Conservation (phyloP, 805 yeast genomes). For the Sugiyamaella chiloensis region DNA sequence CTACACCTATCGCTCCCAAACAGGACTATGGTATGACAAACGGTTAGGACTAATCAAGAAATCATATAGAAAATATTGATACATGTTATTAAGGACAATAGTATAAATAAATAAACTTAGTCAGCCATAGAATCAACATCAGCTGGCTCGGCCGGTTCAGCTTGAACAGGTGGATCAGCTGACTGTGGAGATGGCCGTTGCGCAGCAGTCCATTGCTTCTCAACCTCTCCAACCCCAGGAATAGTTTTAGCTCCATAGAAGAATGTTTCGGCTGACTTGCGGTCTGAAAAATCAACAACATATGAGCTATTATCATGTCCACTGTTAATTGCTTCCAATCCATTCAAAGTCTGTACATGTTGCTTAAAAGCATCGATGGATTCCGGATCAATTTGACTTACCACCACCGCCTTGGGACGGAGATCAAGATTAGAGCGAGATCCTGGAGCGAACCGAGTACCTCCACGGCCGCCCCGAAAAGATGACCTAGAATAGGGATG, state of each 20-base stretch:
- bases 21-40: too few species aligned
- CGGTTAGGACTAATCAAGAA: too few species aligned
- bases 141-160: too few species aligned
- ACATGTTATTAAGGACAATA: too few species aligned
- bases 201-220: conserved; percentile 26
- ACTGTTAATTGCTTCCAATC: conserved; percentile 17
- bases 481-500: conserved; percentile 25
- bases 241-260: conserved; percentile 25
- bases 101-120: too few species aligned
- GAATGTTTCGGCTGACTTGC: conserved; percentile 39
- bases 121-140: too few species aligned
- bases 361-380: conserved; percentile 35
- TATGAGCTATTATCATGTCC: conserved; percentile 24
- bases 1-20: too few species aligned
- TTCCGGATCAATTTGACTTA: conserved; percentile 31
- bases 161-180: too few species aligned
- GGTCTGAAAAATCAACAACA: conserved; percentile 34
- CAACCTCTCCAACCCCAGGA: conserved; percentile 32
- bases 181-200: conserved; percentile 3
- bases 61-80: too few species aligned
- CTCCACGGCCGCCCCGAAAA: conserved; percentile 23
- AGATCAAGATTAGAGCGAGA: conserved; percentile 34
- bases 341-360: conserved; percentile 25
- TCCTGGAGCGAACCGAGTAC: conserved; percentile 24
- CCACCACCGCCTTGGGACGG: conserved; percentile 37